These are phyloP conservation scores for Neostapfia colusana DNA, from an alignment of 176 grass and related monocot genomes.

Conservation along the genomic window DNA sequence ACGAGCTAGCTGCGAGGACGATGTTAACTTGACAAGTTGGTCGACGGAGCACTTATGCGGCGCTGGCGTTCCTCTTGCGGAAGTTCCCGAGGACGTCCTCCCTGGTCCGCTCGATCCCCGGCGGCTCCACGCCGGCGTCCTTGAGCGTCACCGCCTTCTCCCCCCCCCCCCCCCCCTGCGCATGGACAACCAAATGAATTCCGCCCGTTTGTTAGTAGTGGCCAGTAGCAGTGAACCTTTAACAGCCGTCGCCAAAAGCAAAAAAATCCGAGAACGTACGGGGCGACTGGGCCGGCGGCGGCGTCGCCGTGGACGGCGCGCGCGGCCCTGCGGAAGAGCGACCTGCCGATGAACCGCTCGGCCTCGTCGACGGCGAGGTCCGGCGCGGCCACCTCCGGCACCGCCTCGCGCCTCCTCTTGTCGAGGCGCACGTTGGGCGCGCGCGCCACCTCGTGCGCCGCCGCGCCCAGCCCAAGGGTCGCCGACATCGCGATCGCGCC, in stretches of 20 bases:
- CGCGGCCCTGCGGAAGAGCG: conserved; percentile 61
- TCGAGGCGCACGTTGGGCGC: conserved; percentile 68
- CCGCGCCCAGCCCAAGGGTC: conserved; percentile 46
- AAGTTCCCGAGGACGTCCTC: not conserved
- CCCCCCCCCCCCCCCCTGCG: conserved; percentile 29
- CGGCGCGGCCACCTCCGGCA: conserved; percentile 63
- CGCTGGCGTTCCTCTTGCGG: not conserved
- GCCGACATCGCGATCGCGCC: conserved; percentile 45
- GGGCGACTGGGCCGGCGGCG: conserved; percentile 28
- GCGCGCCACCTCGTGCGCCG: conserved; percentile 57
- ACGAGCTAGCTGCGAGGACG: no score
- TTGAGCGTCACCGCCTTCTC: conserved; percentile 67
- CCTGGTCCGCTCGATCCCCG: conserved; percentile 37
- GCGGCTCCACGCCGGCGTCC: conserved; percentile 56
- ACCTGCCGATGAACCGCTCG: conserved; percentile 49
- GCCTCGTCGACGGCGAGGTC: conserved; percentile 52
- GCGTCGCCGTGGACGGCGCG: conserved; percentile 33
- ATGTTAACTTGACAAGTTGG: not conserved
- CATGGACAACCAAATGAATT: not conserved
- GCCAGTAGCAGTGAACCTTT: not conserved
- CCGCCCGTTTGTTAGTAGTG: not conserved
- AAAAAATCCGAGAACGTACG: not conserved
- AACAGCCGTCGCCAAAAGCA: not conserved
- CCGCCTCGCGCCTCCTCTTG: conserved; percentile 70
- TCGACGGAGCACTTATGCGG: not conserved